Evolutionary conservation across 805 yeast species (phyloP).

Genomic region (Yamadazyma takamatsuzukensis): DNA sequence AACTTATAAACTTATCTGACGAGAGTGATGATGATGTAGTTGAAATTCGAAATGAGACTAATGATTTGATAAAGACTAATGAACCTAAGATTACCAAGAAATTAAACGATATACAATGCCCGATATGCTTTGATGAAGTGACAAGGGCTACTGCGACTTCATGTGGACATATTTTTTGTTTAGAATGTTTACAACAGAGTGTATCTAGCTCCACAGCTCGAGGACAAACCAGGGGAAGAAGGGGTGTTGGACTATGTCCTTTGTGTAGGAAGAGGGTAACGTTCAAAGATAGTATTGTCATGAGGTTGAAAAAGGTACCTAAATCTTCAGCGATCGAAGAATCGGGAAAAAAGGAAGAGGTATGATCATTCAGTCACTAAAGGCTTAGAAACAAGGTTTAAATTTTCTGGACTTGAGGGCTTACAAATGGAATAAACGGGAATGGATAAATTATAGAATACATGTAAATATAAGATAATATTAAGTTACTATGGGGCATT

Average conservation of each 20-base stretch:
- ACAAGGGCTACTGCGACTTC: constrained; percentile 37
- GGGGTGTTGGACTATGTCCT: constrained; percentile 42
- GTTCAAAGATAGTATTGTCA: constrained; percentile 32
- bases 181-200: constrained; percentile 40
- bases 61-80: constrained; percentile 27
- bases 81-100: constrained; percentile 21
- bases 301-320: constrained; percentile 18
- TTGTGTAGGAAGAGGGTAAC: constrained; percentile 37
- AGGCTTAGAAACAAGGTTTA: too few species aligned
- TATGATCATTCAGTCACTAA: background rate
- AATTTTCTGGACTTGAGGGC: too few species aligned
- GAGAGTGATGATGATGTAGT: constrained; percentile 32
- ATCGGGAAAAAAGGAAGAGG: background rate
- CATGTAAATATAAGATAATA: background rate
- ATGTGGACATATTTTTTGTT: constrained; percentile 43
- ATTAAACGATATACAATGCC: constrained; percentile 37
- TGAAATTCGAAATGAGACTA: constrained; percentile 35
- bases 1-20: constrained; percentile 6
- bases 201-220: constrained; percentile 38
- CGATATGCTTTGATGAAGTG: constrained; percentile 42
- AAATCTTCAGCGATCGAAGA: too few species aligned
- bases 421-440: too few species aligned
- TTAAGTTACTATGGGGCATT: background rate
- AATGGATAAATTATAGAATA: too few species aligned
- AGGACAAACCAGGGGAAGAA: constrained; percentile 36